Evolutionary conservation across 2,329 filamentous ascomycete genomes (phyloP), one percentile per base, ranked within the genome.

Genomic region (Lachnellula cervina): DNA sequence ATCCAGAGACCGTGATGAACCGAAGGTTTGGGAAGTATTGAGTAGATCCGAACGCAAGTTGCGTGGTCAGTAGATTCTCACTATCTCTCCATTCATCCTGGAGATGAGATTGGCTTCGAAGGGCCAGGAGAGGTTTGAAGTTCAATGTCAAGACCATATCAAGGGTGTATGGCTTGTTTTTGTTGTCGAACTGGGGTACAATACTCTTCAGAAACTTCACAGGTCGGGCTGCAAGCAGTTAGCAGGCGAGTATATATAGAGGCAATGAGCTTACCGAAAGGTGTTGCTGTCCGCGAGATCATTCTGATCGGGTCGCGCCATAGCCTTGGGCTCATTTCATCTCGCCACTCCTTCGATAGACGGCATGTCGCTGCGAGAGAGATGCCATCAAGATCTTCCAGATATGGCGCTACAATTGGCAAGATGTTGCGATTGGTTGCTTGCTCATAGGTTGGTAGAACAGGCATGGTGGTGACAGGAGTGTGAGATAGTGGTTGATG

Each of bases 1-100:
- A 72, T 2, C 73, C 71, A 48, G 72, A 70, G 0, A 76, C 67
- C 62, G 81, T 84, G 23, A 86, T 66, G 3, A 84, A 70, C 3
- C 77, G 47, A 19, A 55, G 40, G 43, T 51, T 46, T 14, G 25
- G 38, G 38, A 50, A 55, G n/a, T 17, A n/a, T n/a, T 16, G 1
- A 11, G 28, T 25, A 28, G 28, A 45, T 11, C 37, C 28, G 19
- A 11, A 17, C 21, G 19, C 19, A 8, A 19, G 5, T 13, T 21
- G 19, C 4, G 19, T 37, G 8, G 38, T 45, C 6, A 44, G 19
- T n/a, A 46, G 40, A 40, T 51, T 14, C 19, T 50, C 47, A 23
- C 14, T 7, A 19, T 25, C 19, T 42, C 52, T 2, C 42, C 46
- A n/a, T 57, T 65, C 23, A 52, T 49, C 4, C 62, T 64, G 4